Conservation (phyloP, 2,329 filamentous ascomycete species). For the Aspergillus costaricaensis region DNA sequence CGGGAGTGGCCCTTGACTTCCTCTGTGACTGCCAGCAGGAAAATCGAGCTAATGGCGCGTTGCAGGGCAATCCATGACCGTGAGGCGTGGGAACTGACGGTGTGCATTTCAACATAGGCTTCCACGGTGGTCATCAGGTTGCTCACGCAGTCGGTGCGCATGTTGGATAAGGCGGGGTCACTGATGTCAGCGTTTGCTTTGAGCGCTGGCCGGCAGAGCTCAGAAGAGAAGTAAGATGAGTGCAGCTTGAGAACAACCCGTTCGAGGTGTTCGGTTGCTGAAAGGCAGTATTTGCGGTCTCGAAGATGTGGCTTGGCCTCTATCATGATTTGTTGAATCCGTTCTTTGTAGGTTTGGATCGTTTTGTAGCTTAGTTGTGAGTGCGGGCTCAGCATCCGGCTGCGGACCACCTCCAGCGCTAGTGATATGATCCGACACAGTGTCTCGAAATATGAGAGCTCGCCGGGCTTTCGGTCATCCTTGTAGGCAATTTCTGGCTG, state of each 20-base stretch:
- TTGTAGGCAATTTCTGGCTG: constrained; percentile 54
- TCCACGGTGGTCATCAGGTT: constrained; percentile 60
- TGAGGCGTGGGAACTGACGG: constrained; percentile 44
- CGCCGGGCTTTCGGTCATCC: constrained; percentile 50
- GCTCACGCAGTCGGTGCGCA: constrained; percentile 58
- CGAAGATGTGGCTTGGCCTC: constrained; percentile 60
- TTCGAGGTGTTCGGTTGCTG: constrained; percentile 56
- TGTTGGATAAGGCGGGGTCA: constrained; percentile 38
- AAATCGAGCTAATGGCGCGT: constrained; percentile 50
- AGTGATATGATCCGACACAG: constrained; percentile 58
- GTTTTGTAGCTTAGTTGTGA: constrained; percentile 55
- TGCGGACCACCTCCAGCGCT: constrained; percentile 60
- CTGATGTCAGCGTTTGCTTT: constrained; percentile 52
- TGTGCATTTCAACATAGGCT: constrained; percentile 60
- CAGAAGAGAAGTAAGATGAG: constrained; percentile 63
- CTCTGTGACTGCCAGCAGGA: constrained; percentile 49
- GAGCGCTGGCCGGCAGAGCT: constrained; percentile 63
- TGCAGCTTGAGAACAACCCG: constrained; percentile 63
- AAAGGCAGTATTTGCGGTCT: constrained; percentile 49
- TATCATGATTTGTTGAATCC: constrained; percentile 59
- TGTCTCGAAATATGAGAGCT: constrained; percentile 59
- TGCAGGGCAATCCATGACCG: constrained; percentile 52
- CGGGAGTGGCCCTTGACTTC: constrained; percentile 46
- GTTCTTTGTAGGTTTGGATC: constrained; percentile 59
- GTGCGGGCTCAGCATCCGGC: constrained; percentile 57